Percentiles rank a stretch among this genome's conserved stretches.
Evolutionary conservation across 139 green algal species (phyloP).

Genomic region (Chlorella sp.): DNA sequence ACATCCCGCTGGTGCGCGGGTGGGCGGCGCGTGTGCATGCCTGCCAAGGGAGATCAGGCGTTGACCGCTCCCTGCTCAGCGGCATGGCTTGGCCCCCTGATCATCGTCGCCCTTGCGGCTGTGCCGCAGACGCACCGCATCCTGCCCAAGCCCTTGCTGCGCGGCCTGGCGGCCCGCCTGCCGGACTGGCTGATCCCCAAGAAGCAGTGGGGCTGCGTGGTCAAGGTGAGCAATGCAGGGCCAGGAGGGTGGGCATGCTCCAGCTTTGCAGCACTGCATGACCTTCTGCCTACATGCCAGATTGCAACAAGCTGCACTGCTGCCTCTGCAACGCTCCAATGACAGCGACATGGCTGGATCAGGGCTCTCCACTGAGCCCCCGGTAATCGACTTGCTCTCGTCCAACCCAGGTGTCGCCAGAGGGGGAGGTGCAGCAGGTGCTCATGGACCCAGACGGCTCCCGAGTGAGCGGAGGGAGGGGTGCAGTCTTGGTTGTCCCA

Average conservation of each 20-base stretch:
- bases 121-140: conserved; percentile 3
- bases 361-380: no score
- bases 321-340: no score
- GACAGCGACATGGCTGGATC: no score
- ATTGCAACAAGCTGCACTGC: no score
- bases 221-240: conserved; percentile 47
- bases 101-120: no score
- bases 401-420: conserved; percentile 44
- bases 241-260: neutral
- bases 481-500: no score
- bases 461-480: conserved; percentile 12
- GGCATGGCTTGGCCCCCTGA: no score
- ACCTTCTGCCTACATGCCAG: no score
- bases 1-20: conserved; percentile 26
- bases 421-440: conserved; percentile 41
- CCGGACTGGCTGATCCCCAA: conserved; percentile 24
- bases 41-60: neutral
- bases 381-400: no score
- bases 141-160: conserved; percentile 1
- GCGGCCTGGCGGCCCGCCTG: conserved; percentile 29
- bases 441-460: conserved; percentile 55
- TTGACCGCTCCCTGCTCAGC: no score
- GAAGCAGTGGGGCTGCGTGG: conserved; percentile 51
- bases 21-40: neutral
- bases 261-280: no score